Conservation (phyloP, 495 filamentous ascomycete species). For the Xylaria curta region DNA sequence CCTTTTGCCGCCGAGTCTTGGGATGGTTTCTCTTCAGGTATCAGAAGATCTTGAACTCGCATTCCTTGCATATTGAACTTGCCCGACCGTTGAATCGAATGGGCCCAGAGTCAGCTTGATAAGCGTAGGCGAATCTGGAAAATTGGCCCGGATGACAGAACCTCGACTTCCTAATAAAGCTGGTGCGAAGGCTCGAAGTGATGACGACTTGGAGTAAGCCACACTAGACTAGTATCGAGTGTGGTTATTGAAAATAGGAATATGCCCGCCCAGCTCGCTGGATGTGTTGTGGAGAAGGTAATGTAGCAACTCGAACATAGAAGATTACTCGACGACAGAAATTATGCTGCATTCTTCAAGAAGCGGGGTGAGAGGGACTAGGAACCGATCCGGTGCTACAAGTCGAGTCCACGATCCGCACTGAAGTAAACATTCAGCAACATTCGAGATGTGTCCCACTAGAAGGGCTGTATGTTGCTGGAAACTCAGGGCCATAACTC, state of each 20-base stretch:
- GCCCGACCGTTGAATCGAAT: slow-evolving; percentile 2
- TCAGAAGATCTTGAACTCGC: slow-evolving; percentile 25
- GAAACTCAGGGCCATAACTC: slow-evolving; percentile 5
- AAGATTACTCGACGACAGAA: background rate
- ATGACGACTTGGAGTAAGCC: background rate
- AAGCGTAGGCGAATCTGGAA: background rate
- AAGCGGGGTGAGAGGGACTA: slow-evolving; percentile 16
- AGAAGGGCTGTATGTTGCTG: background rate
- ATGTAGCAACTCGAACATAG: slow-evolving; percentile 11
- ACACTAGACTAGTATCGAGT: background rate
- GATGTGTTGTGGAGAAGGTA: slow-evolving; percentile 15
- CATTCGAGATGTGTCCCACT: background rate
- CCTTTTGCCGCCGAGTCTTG: slow-evolving; percentile 4
- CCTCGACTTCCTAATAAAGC: background rate
- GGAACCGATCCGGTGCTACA: slow-evolving; percentile 3
- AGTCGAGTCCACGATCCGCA: slow-evolving; percentile 7
- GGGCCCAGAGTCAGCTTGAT: background rate
- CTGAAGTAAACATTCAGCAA: background rate
- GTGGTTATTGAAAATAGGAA: background rate
- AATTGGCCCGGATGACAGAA: background rate
- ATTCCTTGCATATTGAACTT: slow-evolving; percentile 25
- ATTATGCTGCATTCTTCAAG: slow-evolving; percentile 14
- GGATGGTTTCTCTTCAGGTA: slow-evolving; percentile 23
- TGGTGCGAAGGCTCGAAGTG: background rate
- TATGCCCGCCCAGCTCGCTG: slow-evolving; percentile 1